A percentile compares a stretch with the other conserved stretches of the same genome.
Conservation (phyloP, 495 filamentous ascomycete genomes). For the Xylaria telfairii region DNA sequence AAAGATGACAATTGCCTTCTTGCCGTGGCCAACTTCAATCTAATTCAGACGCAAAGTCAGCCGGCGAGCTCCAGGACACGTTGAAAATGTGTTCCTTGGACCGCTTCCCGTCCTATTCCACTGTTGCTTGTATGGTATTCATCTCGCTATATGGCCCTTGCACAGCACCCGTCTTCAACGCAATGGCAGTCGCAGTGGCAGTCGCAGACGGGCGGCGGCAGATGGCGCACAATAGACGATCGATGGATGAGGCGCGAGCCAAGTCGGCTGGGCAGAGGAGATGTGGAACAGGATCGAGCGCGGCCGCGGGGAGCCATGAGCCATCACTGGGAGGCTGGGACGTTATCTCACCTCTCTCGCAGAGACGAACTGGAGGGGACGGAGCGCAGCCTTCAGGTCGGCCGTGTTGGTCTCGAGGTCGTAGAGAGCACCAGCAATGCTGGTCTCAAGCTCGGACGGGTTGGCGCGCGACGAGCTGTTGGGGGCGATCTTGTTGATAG, state of each 20-base stretch:
- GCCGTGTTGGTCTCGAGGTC: slow-evolving; percentile 97
- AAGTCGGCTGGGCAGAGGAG: slow-evolving; percentile 27
- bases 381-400: slow-evolving; percentile 90
- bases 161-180: slow-evolving; percentile 21
- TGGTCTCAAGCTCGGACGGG: slow-evolving; percentile 93
- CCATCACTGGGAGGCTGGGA: slow-evolving; percentile 19
- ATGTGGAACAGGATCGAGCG: slow-evolving; percentile 50
- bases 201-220: slow-evolving; percentile 29
- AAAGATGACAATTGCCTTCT: slow-evolving; percentile 99
- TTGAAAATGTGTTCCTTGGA: slow-evolving; percentile 55
- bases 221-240: slow-evolving; percentile 24
- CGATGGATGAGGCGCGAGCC: slow-evolving; percentile 30
- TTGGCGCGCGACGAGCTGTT: slow-evolving; percentile 93
- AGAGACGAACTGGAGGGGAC: slow-evolving; percentile 95
- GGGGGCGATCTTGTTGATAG: slow-evolving; percentile 95
- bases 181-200: too few species aligned
- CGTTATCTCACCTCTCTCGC: slow-evolving; percentile 91
- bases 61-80: slow-evolving; percentile 66
- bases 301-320: slow-evolving; percentile 37
- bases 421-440: slow-evolving; percentile 92
- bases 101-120: slow-evolving; percentile 75
- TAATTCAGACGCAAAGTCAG: slow-evolving; percentile 72
- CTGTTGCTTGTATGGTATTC: slow-evolving; percentile 42
- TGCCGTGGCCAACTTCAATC: slow-evolving; percentile 99
- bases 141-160: slow-evolving; percentile 38